Evolutionary conservation across 495 filamentous ascomycete species (phyloP), one percentile per base, ranked within the genome.

Genomic region (Bacidia rubella): DNA sequence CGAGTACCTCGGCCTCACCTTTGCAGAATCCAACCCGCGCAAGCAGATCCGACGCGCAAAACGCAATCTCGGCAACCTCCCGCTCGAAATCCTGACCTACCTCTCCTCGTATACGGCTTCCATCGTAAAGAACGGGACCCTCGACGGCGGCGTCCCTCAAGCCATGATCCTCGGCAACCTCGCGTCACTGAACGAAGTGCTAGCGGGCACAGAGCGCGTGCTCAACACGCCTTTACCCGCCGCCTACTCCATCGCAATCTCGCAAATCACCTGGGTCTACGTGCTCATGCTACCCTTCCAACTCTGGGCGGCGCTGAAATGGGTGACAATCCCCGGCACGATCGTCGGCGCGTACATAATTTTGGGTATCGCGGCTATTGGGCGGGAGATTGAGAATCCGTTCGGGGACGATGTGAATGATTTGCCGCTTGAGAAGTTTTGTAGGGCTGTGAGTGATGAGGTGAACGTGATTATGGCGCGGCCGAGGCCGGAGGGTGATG

Each of bases 361-460:
- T 62, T 76, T 95, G 54, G 87, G 85, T n/a, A 80, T 95, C 53
- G 81, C 86, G 39, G 80, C 86, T 61, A 88, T 90, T 58, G 86
- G 88, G 21, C 78, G 80, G 57, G 86, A 93, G 66, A 83, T 95
- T 57, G 87, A 95, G 64, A 87, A 93, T 63, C 88, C 87, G 7
- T 93, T 95, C 65, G 87, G 88, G 23, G 69, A 79, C 48, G 88
- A 93, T 63, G 86, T 88, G 55, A 93, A 93, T 61, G 88, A 95
- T 63, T 71, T 95, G 12, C 84, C 85, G 9, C 74, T 93, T 0
- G 85, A 89, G 63, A 68, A 69, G 0, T 93, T 82, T 71, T 90
- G 86, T 64, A 72, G 78, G 9, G 78, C 84, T 58, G 70, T 95
- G 43, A 74, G 76, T 2, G 54, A 71, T 10, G 87, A 95, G 55